Evolutionary conservation across 805 yeast genomes (phyloP), one percentile per base, ranked within the genome.

Genomic region (Metschnikowia amazonensis): DNA sequence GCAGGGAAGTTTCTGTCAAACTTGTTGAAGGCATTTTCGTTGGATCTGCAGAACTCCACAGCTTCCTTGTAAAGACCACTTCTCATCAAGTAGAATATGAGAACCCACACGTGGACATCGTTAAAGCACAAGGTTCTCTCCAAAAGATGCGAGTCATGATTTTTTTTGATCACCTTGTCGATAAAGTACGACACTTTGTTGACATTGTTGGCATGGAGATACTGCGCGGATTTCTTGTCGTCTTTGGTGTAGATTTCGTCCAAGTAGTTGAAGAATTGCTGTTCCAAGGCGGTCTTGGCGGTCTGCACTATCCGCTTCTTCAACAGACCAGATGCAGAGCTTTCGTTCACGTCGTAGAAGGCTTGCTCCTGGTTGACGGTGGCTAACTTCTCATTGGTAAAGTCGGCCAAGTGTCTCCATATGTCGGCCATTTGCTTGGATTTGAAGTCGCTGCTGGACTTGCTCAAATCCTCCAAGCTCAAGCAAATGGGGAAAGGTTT

Each of bases 81-180:
- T 59, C 99, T 81, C 42, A 94, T 63, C 50, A 92, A 70, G 64
- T 87, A 92, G 61, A 85, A 94, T 9, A 94, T 67, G 31, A 89
- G 67, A 0, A 97, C 96, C 99, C 99, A 92, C n/a, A 94, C 79
- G 8, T 98, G 98, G 1, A 79, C 71, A 14, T 89, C 89, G 64
- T 92, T 90, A 20, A 89, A 82, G 44, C 59, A 59, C 45, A 69
- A 57, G 1, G 75, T 69, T 45, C 63, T 63, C n/a, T 59, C 59
- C 48, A 56, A 51, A 33, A 62, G 50, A 9, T 45, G 45, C 17
- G 63, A 64, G 21, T 57, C 47, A 42, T 58, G 57, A 50, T 67
- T 67, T 44, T 63, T 66, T 40, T 59, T 49, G 32, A 70, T 60
- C 18, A 72, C 59, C 44, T 66, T 65, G 48, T 70, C 58, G 35